phyloP scores from a whole-genome alignment of 2,329 filamentous ascomycete species.

The Endothia cerciana region DNA sequence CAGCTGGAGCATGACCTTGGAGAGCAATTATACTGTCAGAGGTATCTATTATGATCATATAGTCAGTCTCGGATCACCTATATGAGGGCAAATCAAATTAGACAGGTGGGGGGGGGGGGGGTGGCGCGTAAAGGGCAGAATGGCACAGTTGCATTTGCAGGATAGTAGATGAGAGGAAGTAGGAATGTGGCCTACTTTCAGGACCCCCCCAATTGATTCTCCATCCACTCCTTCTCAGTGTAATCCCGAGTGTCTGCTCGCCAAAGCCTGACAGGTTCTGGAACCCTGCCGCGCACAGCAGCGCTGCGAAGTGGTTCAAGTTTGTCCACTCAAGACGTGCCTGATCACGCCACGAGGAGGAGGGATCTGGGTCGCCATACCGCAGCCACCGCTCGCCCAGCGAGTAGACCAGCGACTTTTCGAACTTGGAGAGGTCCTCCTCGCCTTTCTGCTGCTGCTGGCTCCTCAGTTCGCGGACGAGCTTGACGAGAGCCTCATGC shows the following conservation, averaged over 20 bases:
- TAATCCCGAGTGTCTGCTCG: not conserved
- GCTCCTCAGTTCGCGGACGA: not conserved
- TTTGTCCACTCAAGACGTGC: not conserved
- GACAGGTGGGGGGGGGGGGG: not conserved
- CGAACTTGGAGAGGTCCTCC: not conserved
- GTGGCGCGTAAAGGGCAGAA: too few species aligned
- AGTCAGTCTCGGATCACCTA: not conserved
- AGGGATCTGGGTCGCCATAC: not conserved
- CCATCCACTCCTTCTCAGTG: not conserved
- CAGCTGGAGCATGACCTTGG: constrained; percentile 2
- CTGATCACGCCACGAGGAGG: not conserved
- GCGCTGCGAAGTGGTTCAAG: not conserved
- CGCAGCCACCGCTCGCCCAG: not conserved
- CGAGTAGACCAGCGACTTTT: not conserved
- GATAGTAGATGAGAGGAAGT: not conserved
- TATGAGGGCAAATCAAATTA: not conserved
- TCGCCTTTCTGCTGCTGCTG: not conserved
- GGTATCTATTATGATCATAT: not conserved
- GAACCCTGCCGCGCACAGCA: not conserved
- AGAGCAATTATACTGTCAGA: constrained; percentile 2
- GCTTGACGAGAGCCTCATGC: not conserved
- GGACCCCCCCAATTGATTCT: not conserved
- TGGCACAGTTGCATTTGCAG: not conserved
- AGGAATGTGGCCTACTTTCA: not conserved
- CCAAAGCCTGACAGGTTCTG: not conserved